Base-by-base conservation (phyloP, 495 filamentous ascomycete species). In the Neurospora tetraspora region DNA sequence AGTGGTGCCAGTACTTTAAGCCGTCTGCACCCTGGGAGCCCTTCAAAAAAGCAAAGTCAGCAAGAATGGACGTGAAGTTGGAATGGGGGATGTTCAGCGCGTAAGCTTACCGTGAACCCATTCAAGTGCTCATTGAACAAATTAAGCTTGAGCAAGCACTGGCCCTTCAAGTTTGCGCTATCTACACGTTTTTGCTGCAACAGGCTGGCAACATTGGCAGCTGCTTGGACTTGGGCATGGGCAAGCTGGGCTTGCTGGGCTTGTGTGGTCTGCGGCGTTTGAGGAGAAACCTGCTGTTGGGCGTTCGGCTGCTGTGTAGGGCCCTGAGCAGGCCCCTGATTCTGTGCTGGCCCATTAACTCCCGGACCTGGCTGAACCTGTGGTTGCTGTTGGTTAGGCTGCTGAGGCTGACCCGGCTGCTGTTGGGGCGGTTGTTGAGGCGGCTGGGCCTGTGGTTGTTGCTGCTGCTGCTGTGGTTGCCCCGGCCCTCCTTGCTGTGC, bases 91-190 rank as follows among this genome's bases (percentile, higher is more conserved):
- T 59, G 47, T 11, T 59, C 3, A 27, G 40, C n/a, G 72, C 18
- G n/a, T 4, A 14, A 31, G 84, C 88, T 80, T 81, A 91, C 87
- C 39, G 82, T 80, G 77, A 91, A 93, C 70, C 83, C 84, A 74
- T 90, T 91, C 12, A 97, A 81, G 69, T 91, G 82, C 76, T 95
- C 91, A 31, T 87, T 86, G 75, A 94, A 94, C 70, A 85, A 84
- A 74, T 91, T 84, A 45, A 97, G 81, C 73, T 85, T 88, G 69
- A 94, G 76, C 12, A 92, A 80, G 36, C 87, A 86, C 10, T 86
- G 77, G 5, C 89, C 89, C 73, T 88, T 88, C 77, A 88, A 80
- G 34, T 87, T 87, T 75, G 88, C 82, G 23, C 80, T 80, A 70
- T 88, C 27, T 14, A 31, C 85, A 61, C 84, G 83, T 73, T 84